Base-by-base conservation (phyloP, 768 basidiomycete species). In the Jaapia argillacea region DNA sequence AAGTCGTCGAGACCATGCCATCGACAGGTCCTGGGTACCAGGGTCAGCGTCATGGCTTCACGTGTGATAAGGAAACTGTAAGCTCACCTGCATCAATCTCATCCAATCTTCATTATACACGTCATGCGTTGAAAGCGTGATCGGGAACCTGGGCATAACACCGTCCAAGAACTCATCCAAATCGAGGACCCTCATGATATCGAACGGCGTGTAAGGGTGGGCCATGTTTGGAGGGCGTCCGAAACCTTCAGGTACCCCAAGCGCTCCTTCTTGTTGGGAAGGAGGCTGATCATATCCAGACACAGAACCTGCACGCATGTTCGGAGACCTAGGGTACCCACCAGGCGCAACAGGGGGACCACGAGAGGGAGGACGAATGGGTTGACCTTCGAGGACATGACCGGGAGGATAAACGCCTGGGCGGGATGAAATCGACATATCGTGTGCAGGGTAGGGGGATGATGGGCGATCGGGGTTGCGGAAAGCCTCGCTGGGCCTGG, bases 71-170 rank as follows among this genome's bases (percentile, higher is more conserved):
- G 40, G 36, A 24, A 24, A 28, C 3, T 7, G 25, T 16, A 13
- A 16, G 67, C 73, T 10, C 54, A 85, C 86, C 64, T 78, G 75
- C 70, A 84, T 82, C 52, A 85, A 74, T 41, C 87, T 69, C 48
- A 71, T 75, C 87, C 87, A 91, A 53, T 91, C 87, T 43, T 81
- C 78, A 47, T 74, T 70, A 48, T 77, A 77, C 6, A 88, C 78
- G 53, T 91, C 87, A 54, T 89, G 87, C 16, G 83, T 70, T 26
- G 75, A 68, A 20, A 90, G 72, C 7, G 82, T 75, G 4, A 69
- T 48, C 5, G 87, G 87, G 77, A 90, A 81, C 52, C 77, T 72
- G 10, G 37, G 37, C 28, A 85, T 83, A 31, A 79, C 66, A 13
- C 68, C 68, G 33, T 79, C 74, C 36, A 76, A 69, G 51, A 88